Evolutionary conservation across 2,329 filamentous ascomycete species (phyloP), one percentile per base, ranked within the genome.

Genomic region (Bipolaris bicolor): DNA sequence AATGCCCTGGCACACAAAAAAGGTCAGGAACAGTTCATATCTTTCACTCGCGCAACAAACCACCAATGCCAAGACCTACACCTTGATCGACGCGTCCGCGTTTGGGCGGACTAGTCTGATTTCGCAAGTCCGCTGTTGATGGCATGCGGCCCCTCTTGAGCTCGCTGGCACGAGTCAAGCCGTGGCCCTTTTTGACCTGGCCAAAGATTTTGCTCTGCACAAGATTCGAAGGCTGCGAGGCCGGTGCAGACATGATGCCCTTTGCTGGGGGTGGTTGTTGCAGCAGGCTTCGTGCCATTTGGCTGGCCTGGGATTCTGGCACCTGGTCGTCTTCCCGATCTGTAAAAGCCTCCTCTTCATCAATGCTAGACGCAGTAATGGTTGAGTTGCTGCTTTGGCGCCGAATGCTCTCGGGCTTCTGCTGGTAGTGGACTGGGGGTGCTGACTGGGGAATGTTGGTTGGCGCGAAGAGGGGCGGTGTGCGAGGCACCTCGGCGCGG

Each of bases 221-320:
- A 34, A 75, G 59, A 11, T 68, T 64, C 2, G 63, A 15, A 40
- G 61, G 79, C 66, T 71, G 76, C 64, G 67, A 61, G 11, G 70
- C 58, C 11, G 73, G 67, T 31, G 70, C 66, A 3, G 70, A 68
- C 65, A 65, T 65, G 13, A 66, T 62, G 18, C 60, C 60, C 55
- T 71, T 75, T n/a, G 77, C 65, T 45, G 79, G 72, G 49, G 82
- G 77, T 65, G 82, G 79, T 36, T 86, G 83, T 15, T 89, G 88
- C 61, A 91, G 82, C 86, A 94, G 87, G 64, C 87, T 88, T 2
- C 88, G 88, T 1, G 92, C 91, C 43, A 87, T 86, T 62, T 90
- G 89, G 68, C 89, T 93, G 7, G 91, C 91, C 68, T 91, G 90
- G 55, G 89, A 92, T 67, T 89, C 89, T 33, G 82, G 84, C 0